These are phyloP conservation scores for Sporothrix phasma DNA, from an alignment of 2,329 filamentous ascomycete species.

Conservation along the genomic window DNA sequence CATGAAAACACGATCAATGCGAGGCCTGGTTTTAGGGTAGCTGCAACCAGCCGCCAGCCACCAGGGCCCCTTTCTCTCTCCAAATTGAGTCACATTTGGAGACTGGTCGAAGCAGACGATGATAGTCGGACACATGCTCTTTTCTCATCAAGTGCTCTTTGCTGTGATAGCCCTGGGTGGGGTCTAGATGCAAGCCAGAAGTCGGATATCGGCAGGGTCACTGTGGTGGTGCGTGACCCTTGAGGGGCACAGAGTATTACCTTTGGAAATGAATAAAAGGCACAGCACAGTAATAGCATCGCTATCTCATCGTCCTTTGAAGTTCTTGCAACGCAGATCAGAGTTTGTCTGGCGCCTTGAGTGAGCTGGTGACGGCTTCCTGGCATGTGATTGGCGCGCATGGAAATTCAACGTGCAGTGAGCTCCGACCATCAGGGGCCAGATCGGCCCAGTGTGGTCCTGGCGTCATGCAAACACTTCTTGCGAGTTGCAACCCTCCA, in stretches of 20 bases:
- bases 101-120: background rate
- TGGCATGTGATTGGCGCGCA: conserved; percentile 13
- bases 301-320: too few relatives aligned
- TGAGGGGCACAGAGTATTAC: background rate
- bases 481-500: background rate
- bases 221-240: background rate
- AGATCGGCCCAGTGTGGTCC: background rate
- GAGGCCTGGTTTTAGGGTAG: background rate
- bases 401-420: conserved; percentile 2
- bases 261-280: background rate
- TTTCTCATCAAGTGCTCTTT: background rate
- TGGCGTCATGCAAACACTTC: background rate
- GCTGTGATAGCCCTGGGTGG: background rate
- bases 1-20: background rate
- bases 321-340: too few relatives aligned
- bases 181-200: background rate
- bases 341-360: background rate
- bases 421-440: background rate
- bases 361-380: conserved; percentile 3
- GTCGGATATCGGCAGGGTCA: background rate
- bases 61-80: background rate
- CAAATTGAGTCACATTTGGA: background rate
- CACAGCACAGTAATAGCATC: background rate
- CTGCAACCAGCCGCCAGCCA: background rate
- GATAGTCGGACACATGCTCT: background rate